Percentiles rank a stretch among this genome's conserved stretches.
phyloP scores from a whole-genome alignment of 31 red algal genomes.

The Odonthalia washingtoniensis region DNA sequence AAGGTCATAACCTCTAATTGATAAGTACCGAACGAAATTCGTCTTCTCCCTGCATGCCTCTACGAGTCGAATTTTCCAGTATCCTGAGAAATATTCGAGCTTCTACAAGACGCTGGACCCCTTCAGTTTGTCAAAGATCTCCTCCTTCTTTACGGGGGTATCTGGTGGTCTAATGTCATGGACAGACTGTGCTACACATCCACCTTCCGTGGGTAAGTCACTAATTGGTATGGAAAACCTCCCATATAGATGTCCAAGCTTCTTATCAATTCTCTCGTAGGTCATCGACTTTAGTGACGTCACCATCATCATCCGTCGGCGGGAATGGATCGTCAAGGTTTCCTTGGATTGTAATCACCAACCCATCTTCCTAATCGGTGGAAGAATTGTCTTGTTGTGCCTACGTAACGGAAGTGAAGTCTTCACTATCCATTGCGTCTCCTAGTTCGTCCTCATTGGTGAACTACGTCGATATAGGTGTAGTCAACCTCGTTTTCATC shows the following conservation, averaged over 20 bases:
- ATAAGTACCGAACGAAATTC: not conserved
- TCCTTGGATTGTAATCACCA: no score
- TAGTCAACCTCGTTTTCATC: not conserved
- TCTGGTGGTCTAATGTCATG: not conserved
- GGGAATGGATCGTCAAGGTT: not conserved
- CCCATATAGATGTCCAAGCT: not conserved
- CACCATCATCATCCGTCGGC: not conserved
- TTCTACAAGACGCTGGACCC: not conserved
- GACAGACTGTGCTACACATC: not conserved
- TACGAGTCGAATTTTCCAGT: not conserved
- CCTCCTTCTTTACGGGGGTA: not conserved
- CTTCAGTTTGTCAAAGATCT: not conserved
- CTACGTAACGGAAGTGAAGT: not conserved
- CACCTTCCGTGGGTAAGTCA: no score
- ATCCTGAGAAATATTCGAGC: not conserved
- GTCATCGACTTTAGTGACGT: not conserved
- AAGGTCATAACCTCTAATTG: not conserved
- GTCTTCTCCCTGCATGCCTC: not conserved
- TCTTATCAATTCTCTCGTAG: not conserved
- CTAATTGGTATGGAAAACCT: no score
- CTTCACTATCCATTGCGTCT: not conserved
- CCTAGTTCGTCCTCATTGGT: not conserved
- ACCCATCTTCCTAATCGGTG: no score
- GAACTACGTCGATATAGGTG: not conserved
- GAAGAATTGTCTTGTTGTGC: not conserved